These are phyloP conservation scores for Austropuccinia psidii DNA, from an alignment of 1,284 basidiomycete species.

Conservation along the genomic window DNA sequence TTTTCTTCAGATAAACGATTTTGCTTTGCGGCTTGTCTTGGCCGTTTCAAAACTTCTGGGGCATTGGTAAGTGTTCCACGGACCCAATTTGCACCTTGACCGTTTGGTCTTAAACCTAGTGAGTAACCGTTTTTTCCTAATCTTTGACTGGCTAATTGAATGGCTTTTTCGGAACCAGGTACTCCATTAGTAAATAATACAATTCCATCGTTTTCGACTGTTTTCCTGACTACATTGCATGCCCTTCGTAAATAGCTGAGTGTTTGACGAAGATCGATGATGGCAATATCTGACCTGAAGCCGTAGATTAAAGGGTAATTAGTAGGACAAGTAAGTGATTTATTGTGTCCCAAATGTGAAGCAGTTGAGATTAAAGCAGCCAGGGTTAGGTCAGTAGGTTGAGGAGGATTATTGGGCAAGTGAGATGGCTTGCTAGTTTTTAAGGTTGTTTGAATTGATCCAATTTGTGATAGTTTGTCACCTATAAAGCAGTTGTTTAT, in stretches of 20 bases:
- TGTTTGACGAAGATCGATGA: conserved; percentile 94
- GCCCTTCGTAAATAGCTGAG: conserved; percentile 84
- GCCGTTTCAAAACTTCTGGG: conserved; percentile 52
- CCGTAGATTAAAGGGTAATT: conserved; percentile 94
- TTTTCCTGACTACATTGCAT: conserved; percentile 71
- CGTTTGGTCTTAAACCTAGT: conserved; percentile 58
- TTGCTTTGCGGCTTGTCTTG: conserved; percentile 40
- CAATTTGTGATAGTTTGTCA: conserved; percentile 61
- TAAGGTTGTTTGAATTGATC: conserved; percentile 65
- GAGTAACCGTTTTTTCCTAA: conserved; percentile 68
- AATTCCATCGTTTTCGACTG: conserved; percentile 72
- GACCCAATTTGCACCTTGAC: conserved; percentile 58
- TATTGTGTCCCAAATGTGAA: conserved; percentile 86
- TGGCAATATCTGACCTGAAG: conserved; percentile 74
- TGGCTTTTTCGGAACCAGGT: conserved; percentile 48
- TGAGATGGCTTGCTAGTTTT: conserved; percentile 69
- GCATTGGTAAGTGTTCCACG: conserved; percentile 91
- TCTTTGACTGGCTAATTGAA: conserved; percentile 71
- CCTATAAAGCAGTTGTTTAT: conserved; percentile 55
- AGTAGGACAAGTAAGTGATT: conserved; percentile 71
- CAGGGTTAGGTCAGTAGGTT: conserved; percentile 62
- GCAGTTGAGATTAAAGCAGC: conserved; percentile 86
- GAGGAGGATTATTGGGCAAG: conserved; percentile 59
- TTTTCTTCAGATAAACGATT: background rate
- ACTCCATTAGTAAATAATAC: conserved; percentile 59